Conservation (phyloP, 176 grass and related monocot genomes). For the Paspalum vaginatum region DNA sequence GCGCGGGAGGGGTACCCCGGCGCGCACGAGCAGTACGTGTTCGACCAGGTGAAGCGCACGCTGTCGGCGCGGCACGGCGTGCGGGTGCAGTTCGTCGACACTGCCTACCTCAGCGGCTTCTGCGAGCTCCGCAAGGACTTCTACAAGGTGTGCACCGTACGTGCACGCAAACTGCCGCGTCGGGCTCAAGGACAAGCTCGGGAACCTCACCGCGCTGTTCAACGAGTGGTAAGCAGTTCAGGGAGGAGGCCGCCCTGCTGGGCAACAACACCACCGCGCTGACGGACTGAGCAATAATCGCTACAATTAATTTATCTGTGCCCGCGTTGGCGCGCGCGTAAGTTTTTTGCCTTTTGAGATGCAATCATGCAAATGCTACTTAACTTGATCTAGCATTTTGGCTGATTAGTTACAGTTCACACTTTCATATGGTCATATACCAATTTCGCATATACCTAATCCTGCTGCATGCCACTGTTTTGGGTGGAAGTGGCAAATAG, state of each 20-base stretch:
- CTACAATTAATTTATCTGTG: no score
- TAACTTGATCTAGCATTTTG: no score
- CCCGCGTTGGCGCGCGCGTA: no score
- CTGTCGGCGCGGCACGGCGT: conserved; percentile 16
- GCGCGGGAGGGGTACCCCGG: conserved; percentile 17
- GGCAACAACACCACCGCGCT: not conserved
- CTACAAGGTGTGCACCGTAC: conserved; percentile 41
- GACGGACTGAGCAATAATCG: not conserved
- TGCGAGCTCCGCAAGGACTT: conserved; percentile 50
- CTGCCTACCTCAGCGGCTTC: conserved; percentile 49
- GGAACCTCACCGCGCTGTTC: not conserved
- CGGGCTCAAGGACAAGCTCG: not conserved
- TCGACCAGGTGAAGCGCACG: conserved; percentile 47
- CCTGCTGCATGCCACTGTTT: no score
- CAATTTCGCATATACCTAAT: no score
- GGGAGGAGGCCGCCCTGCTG: no score
- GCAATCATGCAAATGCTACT: no score
- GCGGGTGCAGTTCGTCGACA: conserved; percentile 46
- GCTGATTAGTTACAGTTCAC: no score
- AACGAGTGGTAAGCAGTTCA: conserved; percentile 32
- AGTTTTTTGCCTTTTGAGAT: no score
- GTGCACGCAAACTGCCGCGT: conserved; percentile 31
- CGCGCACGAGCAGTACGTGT: conserved; percentile 43
- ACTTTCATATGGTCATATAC: no score
- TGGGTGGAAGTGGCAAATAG: no score